A percentile compares a stretch with the other conserved stretches of the same genome.
Evolutionary conservation across 305 asterid genomes (phyloP).

Genomic region (Fraxinus greggii): DNA sequence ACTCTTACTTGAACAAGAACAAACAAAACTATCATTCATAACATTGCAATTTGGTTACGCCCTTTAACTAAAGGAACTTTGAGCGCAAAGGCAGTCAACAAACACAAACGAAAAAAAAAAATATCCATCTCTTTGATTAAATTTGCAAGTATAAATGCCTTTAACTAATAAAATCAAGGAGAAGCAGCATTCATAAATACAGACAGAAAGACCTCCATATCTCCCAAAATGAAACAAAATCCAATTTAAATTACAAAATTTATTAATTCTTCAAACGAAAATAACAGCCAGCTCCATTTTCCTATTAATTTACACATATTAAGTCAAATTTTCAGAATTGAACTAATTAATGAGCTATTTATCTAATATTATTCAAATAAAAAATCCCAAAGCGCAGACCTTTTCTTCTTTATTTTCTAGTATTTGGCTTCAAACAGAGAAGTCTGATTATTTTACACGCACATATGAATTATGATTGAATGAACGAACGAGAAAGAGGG

Average conservation of each 20-base stretch:
- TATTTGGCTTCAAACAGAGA: background rate
- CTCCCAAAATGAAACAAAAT: background rate
- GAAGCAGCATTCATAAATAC: background rate
- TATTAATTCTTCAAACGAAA: background rate
- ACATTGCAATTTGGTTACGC: background rate
- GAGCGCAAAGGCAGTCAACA: background rate
- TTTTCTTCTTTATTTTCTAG: conserved; percentile 23
- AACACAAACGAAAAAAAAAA: background rate
- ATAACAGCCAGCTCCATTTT: background rate
- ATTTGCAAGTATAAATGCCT: background rate
- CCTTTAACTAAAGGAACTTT: background rate
- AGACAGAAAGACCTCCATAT: conserved; percentile 1
- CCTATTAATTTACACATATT: conserved; percentile 11
- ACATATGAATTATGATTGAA: background rate
- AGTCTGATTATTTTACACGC: conserved; percentile 19
- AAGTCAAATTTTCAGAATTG: conserved; percentile 22
- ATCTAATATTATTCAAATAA: background rate
- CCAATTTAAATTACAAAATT: background rate
- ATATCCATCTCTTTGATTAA: background rate
- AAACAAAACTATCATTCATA: background rate
- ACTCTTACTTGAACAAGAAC: background rate
- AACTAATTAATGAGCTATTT: conserved; percentile 2
- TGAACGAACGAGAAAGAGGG: conserved; percentile 19
- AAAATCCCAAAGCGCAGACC: conserved; percentile 7
- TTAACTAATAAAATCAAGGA: background rate